phyloP scores from a whole-genome alignment of 805 yeast species.

The Wickerhamiella kurtzmanii region DNA sequence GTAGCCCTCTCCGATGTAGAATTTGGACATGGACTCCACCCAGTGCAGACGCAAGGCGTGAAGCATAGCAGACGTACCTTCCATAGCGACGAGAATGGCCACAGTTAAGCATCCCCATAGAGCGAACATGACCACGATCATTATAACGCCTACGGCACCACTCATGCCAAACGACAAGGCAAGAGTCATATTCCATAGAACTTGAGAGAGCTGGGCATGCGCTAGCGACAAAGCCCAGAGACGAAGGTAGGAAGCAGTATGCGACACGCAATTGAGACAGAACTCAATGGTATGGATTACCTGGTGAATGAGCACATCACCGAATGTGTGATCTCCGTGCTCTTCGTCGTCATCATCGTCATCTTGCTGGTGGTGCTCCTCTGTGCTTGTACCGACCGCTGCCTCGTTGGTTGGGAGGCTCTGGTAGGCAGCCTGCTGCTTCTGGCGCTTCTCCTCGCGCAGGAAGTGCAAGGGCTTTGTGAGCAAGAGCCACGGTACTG shows the following conservation, averaged over 20 bases:
- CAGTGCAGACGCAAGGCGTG: constrained; percentile 97
- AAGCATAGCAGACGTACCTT: constrained; percentile 97
- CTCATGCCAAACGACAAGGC: constrained; percentile 58
- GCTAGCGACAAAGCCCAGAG: constrained; percentile 96
- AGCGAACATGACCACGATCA: constrained; percentile 70
- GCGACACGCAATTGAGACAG: constrained; percentile 94
- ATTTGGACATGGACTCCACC: constrained; percentile 99
- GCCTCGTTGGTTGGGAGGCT: constrained; percentile 32
- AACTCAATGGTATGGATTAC: constrained; percentile 96
- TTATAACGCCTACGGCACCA: constrained; percentile 54
- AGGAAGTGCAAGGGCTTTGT: constrained; percentile 68
- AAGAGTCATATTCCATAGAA: constrained; percentile 92
- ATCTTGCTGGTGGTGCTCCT: constrained; percentile 8
- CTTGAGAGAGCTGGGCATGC: constrained; percentile 91
- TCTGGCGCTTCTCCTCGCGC: constrained; percentile 36
- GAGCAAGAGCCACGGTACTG: constrained; percentile 86
- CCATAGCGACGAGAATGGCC: constrained; percentile 87
- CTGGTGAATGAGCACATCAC: constrained; percentile 92
- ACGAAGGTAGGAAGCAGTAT: constrained; percentile 92
- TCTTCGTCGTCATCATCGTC: constrained; percentile 43
- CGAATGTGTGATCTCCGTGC: constrained; percentile 55
- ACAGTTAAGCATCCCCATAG: constrained; percentile 93
- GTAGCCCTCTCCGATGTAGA: constrained; percentile 91
- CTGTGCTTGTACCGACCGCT: constrained; percentile 16
- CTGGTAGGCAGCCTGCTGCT: constrained; percentile 32